Base-by-base conservation (phyloP, 176 grass and related monocot species). In the Musa beccarii region DNA sequence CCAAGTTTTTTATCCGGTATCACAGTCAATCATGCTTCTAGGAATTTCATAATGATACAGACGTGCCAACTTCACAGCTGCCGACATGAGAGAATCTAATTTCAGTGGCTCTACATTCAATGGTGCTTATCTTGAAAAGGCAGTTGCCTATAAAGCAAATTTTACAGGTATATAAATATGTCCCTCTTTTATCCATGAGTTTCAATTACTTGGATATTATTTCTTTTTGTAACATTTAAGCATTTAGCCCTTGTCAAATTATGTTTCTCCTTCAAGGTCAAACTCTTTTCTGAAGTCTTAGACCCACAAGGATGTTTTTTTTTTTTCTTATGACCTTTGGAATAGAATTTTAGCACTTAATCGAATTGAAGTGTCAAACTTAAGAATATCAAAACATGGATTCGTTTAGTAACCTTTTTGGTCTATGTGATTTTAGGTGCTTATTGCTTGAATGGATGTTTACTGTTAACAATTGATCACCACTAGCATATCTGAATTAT, bases 61-160 rank as follows among this genome's bases (percentile, higher is more conserved):
- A 63, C 86, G 90, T 10, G 95, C 86, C 34, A 99, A 94, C 85
- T 99, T 94, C 81, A 99, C 88, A 52, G 49, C 90, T 49, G 90
- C 95, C 69, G 90, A 99, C 80, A 92, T 94, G 95, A 89, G 88
- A 75, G 90, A 99, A 76, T 89, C 90, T 12, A 56, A 99, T 84
- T 99, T 99, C 76, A 94, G 86, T 82, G 90, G 95, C 75, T 99
- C 95, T 54, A 99, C 90, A 82, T 99, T 99, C 74, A 99, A 93
- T 77, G 90, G 95, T 75, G 90, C 90, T 79, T 99, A 99, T 85
- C 79, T 94, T 66, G 95, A 99, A 89, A 99, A 99, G 75, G 95
- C 90, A 82, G 95, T 99, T 84, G 90, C 90, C 78, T 99, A 91
- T 76, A 93, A 73, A 91, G 83, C 88, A 75, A 99, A 94, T 80